These are phyloP conservation scores for Pyricularia pennisetigena DNA, from an alignment of 2,329 filamentous ascomycete species.

Conservation along the genomic window DNA sequence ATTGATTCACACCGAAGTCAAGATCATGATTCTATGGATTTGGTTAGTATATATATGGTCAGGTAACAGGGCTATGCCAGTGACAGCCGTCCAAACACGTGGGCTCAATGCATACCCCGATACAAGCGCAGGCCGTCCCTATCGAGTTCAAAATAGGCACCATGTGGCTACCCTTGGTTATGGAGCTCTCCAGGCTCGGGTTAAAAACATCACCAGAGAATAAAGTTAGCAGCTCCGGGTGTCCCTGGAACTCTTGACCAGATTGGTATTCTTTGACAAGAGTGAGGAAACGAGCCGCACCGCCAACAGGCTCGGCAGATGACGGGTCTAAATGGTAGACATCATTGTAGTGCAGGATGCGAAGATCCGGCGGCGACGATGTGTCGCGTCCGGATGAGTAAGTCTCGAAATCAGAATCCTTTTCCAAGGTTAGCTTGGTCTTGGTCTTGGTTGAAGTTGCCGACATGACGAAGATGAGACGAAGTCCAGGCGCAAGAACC, in stretches of 20 bases:
- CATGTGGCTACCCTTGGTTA: slow-evolving; percentile 90
- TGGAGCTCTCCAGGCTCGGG: slow-evolving; percentile 76
- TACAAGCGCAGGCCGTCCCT: slow-evolving; percentile 69
- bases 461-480: neutral
- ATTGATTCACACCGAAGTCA: slow-evolving; percentile 81
- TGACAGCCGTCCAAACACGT: slow-evolving; percentile 28
- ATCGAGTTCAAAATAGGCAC: slow-evolving; percentile 72
- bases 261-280: slow-evolving; percentile 66
- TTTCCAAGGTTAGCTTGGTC: slow-evolving; percentile 4
- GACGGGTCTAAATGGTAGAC: slow-evolving; percentile 77
- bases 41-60: slow-evolving; percentile 20
- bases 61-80: slow-evolving; percentile 20
- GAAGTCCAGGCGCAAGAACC: neutral
- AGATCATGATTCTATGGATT: slow-evolving; percentile 65
- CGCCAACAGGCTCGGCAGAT: slow-evolving; percentile 75
- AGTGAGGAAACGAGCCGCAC: slow-evolving; percentile 70
- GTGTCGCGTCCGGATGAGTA: slow-evolving; percentile 18
- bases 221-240: slow-evolving; percentile 61
- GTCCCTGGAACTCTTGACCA: slow-evolving; percentile 47
- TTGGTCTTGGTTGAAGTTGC: neutral
- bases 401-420: slow-evolving; percentile 14
- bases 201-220: slow-evolving; percentile 94
- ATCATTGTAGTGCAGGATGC: slow-evolving; percentile 87
- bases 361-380: slow-evolving; percentile 50
- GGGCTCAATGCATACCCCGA: slow-evolving; percentile 35